Conservation (phyloP, 2,329 filamentous ascomycete species). For the Tolypocladium capitatum region DNA sequence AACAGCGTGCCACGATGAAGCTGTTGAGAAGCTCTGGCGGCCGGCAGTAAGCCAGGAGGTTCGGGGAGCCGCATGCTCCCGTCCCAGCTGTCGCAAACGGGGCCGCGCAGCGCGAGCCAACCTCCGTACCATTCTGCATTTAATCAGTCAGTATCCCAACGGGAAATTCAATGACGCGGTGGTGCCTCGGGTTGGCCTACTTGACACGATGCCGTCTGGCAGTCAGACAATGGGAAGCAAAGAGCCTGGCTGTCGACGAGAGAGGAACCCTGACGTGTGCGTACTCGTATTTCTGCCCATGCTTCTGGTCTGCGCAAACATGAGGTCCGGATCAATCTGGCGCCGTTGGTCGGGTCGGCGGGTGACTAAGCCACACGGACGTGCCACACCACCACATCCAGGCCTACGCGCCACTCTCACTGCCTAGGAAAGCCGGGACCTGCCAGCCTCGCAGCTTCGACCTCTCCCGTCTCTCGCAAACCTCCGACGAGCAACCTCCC, state of each 20-base stretch:
- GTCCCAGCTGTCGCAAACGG: slow-evolving; percentile 8
- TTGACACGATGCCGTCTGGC: background rate
- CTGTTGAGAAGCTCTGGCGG: slow-evolving; percentile 15
- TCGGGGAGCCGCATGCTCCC: slow-evolving; percentile 1
- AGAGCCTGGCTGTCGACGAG: background rate
- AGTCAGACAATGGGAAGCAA: background rate
- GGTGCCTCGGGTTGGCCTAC: background rate
- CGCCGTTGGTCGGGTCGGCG: background rate
- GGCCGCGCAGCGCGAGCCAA: slow-evolving; percentile 6
- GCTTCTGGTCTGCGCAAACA: background rate
- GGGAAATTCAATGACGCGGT: no score
- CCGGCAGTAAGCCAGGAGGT: slow-evolving; percentile 8
- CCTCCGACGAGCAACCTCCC: background rate
- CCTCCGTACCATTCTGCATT: slow-evolving; percentile 9
- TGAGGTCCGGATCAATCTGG: background rate
- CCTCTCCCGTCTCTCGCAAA: background rate
- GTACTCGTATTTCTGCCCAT: background rate
- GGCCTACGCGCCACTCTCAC: slow-evolving; percentile 10
- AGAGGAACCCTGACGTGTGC: no score
- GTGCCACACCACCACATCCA: background rate
- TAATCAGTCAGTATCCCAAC: background rate
- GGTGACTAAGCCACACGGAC: background rate
- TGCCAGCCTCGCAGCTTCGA: slow-evolving; percentile 1
- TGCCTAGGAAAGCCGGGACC: slow-evolving; percentile 7
- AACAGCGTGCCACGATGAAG: slow-evolving; percentile 9